Evolutionary conservation across 805 yeast species (phyloP), one percentile per base, ranked within the genome.

Genomic region (Tetrapisispora taiwanensis): DNA sequence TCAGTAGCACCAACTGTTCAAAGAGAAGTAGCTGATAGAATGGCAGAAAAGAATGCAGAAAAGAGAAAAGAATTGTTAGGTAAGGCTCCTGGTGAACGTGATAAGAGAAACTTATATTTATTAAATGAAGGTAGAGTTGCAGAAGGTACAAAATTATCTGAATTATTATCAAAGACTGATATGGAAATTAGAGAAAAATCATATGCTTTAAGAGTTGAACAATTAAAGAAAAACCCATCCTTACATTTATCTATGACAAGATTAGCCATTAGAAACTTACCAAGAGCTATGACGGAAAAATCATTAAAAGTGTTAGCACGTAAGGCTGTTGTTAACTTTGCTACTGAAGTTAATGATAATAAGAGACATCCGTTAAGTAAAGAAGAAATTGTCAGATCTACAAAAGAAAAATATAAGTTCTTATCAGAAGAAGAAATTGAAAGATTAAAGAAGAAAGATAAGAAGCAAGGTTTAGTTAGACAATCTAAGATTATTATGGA

Each of bases 401-500:
- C 78, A 4, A 80, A 79, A 53, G 79, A 74, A 56, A 84, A 84
- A 58, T 66, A 63, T 41, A 68, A 62, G 48, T 64, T 64, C 31
- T 58, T 63, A 53, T 59, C 62, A 31, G 58, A 55, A 17, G 72
- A 70, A 38, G 74, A 68, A 40, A 62, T 63, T 37, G 64, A 52
- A 15, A 56, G 52, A 28, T 51, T 50, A 37, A 70, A 70, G 48
- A 79, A 79, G 54, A 79, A 72, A 49, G 75, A 78, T 44, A 86
- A 84, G 59, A 82, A 87, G 55, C 77, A 75, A 38, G 98, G 98
- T 68, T 86, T 92, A 33, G 95, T 92, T 3, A 81, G 77, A 63
- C 97, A 92, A 66, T 84, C 97, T 22, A 92, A 92, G 69, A 81
- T 92, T 51, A 84, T 92, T 49, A 84, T 78, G 73, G 98, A 92